Evolutionary conservation across 768 basidiomycete species (phyloP).

Genomic region (Pisolithus sp.): DNA sequence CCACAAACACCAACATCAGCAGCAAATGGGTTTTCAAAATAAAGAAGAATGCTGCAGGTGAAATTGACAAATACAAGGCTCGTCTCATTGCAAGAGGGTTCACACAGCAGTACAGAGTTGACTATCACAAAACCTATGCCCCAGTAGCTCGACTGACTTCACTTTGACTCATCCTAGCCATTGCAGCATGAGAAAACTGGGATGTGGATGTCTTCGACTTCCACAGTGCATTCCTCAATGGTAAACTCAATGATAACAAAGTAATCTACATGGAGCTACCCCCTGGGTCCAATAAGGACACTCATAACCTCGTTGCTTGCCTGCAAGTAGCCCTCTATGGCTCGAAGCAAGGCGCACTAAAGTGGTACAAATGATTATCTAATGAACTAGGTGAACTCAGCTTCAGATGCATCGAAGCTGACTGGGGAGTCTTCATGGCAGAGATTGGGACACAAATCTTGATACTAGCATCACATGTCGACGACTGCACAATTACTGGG

Average conservation of each 20-base stretch:
- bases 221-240: slow-evolving; percentile 35
- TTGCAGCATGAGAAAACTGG: slow-evolving; percentile 16
- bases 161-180: slow-evolving; percentile 1
- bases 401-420: neutral
- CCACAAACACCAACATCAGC: slow-evolving; percentile 1
- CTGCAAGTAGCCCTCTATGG: slow-evolving; percentile 2
- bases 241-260: slow-evolving; percentile 28
- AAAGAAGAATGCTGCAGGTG: slow-evolving; percentile 34
- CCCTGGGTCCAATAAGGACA: slow-evolving; percentile 15
- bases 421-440: slow-evolving; percentile 5
- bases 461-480: neutral
- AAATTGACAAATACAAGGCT: slow-evolving; percentile 18
- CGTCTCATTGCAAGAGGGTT: neutral
- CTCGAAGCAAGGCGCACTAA: slow-evolving; percentile 4
- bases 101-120: slow-evolving; percentile 2
- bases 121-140: slow-evolving; percentile 7
- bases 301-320: slow-evolving; percentile 8
- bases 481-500: slow-evolving; percentile 6
- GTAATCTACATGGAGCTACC: slow-evolving; percentile 40
- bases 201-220: slow-evolving; percentile 38
- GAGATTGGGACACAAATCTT: neutral
- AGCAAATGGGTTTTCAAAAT: slow-evolving; percentile 37
- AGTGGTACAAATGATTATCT: slow-evolving; percentile 5
- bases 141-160: slow-evolving; percentile 2
- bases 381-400: neutral